Conservation (phyloP, 257 asterid species). For the Gynochthodes officinalis region DNA sequence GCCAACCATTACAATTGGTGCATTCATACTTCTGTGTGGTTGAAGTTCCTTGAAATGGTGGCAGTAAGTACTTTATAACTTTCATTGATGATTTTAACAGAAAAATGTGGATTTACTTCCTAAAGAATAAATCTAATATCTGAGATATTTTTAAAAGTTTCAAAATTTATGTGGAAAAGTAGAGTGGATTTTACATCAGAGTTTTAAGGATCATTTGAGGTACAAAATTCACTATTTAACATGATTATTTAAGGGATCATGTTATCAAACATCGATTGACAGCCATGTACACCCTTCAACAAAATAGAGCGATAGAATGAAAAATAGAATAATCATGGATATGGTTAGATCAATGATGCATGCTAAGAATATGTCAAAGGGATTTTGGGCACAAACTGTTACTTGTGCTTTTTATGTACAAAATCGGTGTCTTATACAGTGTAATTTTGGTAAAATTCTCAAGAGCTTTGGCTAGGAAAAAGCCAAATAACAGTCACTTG, state of each 20-base stretch:
- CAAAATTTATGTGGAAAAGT: no score
- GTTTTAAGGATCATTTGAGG: no score
- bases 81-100: neutral
- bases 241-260: no score
- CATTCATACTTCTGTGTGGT: neutral
- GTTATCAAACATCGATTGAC: neutral
- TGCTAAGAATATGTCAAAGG: neutral
- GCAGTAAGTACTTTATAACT: neutral
- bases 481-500: neutral
- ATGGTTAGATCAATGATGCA: no score
- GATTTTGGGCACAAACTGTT: neutral
- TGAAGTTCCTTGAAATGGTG: neutral
- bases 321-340: no score
- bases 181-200: neutral
- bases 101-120: neutral
- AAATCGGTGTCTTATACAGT: neutral
- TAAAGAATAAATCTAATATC: neutral
- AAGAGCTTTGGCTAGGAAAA: neutral
- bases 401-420: neutral
- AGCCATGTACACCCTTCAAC: no score
- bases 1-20: neutral
- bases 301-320: no score
- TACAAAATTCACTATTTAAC: no score
- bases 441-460: neutral
- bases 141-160: neutral